Conservation (phyloP, 2,329 filamentous ascomycete species). For the Ophiostoma sp. region DNA sequence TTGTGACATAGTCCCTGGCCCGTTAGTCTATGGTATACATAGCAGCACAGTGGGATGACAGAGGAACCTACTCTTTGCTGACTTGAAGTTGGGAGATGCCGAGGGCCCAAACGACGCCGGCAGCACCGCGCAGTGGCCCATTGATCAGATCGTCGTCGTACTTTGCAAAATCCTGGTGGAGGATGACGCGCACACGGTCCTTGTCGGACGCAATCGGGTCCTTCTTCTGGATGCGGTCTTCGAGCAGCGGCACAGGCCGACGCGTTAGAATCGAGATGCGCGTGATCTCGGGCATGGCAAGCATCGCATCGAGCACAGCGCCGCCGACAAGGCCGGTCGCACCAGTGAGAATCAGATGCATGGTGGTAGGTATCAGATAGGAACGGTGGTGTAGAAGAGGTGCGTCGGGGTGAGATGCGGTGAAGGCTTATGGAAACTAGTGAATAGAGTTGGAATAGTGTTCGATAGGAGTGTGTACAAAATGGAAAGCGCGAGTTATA, state of each 20-base stretch:
- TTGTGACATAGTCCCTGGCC: conserved; percentile 55
- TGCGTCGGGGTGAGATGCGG: no score
- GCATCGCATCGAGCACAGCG: conserved; percentile 55
- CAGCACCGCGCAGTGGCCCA: conserved; percentile 54
- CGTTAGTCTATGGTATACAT: neutral
- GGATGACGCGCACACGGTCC: conserved; percentile 56
- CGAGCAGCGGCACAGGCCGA: conserved; percentile 57
- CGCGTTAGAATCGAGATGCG: conserved; percentile 65
- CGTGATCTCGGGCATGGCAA: conserved; percentile 50
- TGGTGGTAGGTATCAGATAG: conserved; percentile 28
- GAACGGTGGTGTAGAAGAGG: neutral
- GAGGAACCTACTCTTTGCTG: conserved; percentile 46
- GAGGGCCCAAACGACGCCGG: conserved; percentile 68
- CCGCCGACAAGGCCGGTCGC: conserved; percentile 62
- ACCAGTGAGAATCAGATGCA: conserved; percentile 64
- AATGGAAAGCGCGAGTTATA: neutral
- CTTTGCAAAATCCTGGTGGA: conserved; percentile 59
- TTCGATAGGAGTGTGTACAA: neutral
- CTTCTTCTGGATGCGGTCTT: conserved; percentile 39
- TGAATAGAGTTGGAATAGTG: neutral
- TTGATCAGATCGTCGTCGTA: conserved; percentile 54
- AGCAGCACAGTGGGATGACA: neutral
- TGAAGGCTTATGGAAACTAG: no score
- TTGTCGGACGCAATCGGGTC: conserved; percentile 37
- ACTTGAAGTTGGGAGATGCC: conserved; percentile 60